phyloP scores from a whole-genome alignment of 2,329 filamentous ascomycete species.

The Colletotrichum costaricense region DNA sequence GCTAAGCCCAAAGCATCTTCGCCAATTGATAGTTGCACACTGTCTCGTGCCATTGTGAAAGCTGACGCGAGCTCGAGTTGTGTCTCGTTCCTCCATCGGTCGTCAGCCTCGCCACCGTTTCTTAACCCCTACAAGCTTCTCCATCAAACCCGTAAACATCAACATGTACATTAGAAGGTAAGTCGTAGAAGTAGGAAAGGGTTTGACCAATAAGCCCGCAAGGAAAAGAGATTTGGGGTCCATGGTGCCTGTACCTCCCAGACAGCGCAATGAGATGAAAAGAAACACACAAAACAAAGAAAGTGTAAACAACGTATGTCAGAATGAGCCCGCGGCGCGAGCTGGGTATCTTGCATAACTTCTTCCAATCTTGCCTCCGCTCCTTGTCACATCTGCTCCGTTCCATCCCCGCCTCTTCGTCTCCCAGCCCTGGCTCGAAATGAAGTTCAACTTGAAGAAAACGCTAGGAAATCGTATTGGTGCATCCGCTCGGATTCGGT shows the following conservation, averaged over 20 bases:
- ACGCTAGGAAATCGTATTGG: slow-evolving; percentile 38
- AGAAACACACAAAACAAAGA: slow-evolving; percentile 31
- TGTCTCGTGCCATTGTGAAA: neutral
- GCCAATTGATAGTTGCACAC: neutral
- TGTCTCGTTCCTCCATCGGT: neutral
- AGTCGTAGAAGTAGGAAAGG: slow-evolving; percentile 28
- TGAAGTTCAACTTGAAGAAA: slow-evolving; percentile 37
- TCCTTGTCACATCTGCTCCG: slow-evolving; percentile 4
- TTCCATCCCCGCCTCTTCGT: slow-evolving; percentile 26
- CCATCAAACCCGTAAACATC: slow-evolving; percentile 17
- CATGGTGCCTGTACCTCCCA: slow-evolving; percentile 21
- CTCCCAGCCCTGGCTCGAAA: slow-evolving; percentile 39
- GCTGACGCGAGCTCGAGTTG: neutral
- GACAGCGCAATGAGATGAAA: slow-evolving; percentile 31
- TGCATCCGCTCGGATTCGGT: slow-evolving; percentile 37
- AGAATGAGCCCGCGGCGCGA: slow-evolving; percentile 50
- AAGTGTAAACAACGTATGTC: slow-evolving; percentile 42
- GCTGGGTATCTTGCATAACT: slow-evolving; percentile 53
- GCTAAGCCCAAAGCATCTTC: neutral
- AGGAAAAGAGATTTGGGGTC: neutral
- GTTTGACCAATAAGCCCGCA: neutral
- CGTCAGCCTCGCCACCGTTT: neutral
- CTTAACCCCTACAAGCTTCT: neutral
- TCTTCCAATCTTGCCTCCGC: slow-evolving; percentile 36
- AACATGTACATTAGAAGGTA: slow-evolving; percentile 32